A percentile compares a stretch with the other conserved stretches of the same genome.
Evolutionary conservation across 2,329 filamentous ascomycete species (phyloP).

Genomic region (Chaetomium olivaceum): DNA sequence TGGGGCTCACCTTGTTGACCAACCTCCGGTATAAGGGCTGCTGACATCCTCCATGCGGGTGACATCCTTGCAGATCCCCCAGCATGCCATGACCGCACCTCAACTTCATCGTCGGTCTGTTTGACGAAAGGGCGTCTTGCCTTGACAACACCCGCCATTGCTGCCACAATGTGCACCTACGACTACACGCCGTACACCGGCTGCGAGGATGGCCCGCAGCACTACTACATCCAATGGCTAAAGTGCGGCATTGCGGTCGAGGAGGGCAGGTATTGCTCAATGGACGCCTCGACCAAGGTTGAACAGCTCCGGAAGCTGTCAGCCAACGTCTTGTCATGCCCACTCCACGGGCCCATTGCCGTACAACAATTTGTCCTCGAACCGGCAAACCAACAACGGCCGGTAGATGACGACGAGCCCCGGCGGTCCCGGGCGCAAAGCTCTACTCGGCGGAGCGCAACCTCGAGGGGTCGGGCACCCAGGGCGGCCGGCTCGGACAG

Average conservation of each 20-base stretch:
- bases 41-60: conserved; percentile 12
- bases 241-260: conserved; percentile 31
- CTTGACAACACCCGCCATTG: not conserved
- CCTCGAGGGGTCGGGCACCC: conserved; percentile 13
- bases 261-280: conserved; percentile 28
- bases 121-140: conserved; percentile 10
- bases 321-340: conserved; percentile 31
- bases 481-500: not conserved
- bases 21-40: conserved; percentile 20
- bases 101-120: conserved; percentile 3
- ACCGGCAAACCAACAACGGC: conserved; percentile 3
- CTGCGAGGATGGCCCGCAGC: conserved; percentile 29
- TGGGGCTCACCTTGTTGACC: not conserved
- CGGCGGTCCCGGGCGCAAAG: not conserved
- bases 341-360: conserved; percentile 31
- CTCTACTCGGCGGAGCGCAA: conserved; percentile 1
- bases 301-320: conserved; percentile 31
- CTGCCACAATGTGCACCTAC: conserved; percentile 32
- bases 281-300: conserved; percentile 27
- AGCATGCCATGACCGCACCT: conserved; percentile 1
- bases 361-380: conserved; percentile 31
- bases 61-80: conserved; percentile 4
- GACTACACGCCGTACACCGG: conserved; percentile 33
- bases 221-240: conserved; percentile 34
- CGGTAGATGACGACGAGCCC: not conserved